These are phyloP conservation scores for Pichia sp. DNA, from an alignment of 1,139 yeast species.

Conservation along the genomic window DNA sequence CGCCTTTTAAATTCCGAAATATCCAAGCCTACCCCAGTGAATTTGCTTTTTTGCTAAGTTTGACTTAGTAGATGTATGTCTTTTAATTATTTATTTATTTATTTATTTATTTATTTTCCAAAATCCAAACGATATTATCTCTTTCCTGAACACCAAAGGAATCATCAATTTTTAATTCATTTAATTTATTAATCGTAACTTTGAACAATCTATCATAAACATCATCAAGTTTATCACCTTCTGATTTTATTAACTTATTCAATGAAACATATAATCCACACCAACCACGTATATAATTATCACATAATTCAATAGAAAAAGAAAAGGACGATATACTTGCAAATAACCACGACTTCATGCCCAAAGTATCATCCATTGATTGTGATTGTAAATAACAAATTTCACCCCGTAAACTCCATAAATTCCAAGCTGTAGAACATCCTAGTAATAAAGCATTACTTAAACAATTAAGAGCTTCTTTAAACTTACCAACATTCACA, in stretches of 20 bases:
- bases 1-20: too few species aligned
- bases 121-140: constrained; percentile 15
- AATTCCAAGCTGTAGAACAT: constrained; percentile 63
- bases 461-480: constrained; percentile 57
- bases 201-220: constrained; percentile 32
- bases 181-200: constrained; percentile 16
- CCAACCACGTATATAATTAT: constrained; percentile 68
- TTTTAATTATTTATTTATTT: neutral
- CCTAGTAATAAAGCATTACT: constrained; percentile 58
- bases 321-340: constrained; percentile 25
- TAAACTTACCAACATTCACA: constrained; percentile 51
- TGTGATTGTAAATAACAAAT: constrained; percentile 10
- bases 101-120: constrained; percentile 3
- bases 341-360: constrained; percentile 1
- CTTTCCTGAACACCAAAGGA: constrained; percentile 17
- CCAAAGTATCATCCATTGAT: neutral
- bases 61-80: neutral
- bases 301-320: constrained; percentile 70
- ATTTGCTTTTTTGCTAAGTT: too few species aligned
- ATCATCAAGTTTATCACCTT: constrained; percentile 23
- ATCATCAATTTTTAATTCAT: constrained; percentile 1
- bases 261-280: constrained; percentile 51
- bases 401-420: constrained; percentile 61
- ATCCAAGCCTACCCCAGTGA: too few species aligned
- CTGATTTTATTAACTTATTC: constrained; percentile 31